Conservation (phyloP, 2,329 filamentous ascomycete species). For the Bisporella sp. region DNA sequence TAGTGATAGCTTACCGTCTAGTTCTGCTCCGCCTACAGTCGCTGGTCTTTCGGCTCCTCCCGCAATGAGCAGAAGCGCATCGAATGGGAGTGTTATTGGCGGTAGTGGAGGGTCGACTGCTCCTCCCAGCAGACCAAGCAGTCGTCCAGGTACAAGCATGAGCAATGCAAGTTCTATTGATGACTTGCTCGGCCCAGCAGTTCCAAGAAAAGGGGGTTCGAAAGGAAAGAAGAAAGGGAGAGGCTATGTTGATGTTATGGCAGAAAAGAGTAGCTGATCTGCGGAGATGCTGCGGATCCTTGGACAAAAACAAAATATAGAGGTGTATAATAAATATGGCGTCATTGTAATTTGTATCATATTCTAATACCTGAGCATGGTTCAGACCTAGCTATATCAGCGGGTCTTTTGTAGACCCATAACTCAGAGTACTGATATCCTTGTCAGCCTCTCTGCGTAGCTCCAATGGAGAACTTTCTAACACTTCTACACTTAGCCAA, state of each 20-base stretch:
- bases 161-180: conserved; percentile 94
- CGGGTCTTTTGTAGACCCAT: no score
- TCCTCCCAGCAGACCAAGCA: conserved; percentile 63
- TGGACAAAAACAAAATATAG: no score
- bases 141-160: conserved; percentile 71
- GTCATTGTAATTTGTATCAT: no score
- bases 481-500: no score
- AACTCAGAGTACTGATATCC: no score
- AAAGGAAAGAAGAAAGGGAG: conserved; percentile 76
- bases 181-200: conserved; percentile 73
- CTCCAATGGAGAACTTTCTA: no score
- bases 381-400: no score
- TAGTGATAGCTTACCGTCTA: neutral
- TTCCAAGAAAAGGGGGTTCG: conserved; percentile 48
- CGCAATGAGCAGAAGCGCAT: conserved; percentile 18
- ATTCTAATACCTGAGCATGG: no score
- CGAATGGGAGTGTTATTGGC: conserved; percentile 17
- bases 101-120: conserved; percentile 17
- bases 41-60: conserved; percentile 10
- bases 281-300: no score
- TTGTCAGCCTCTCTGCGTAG: no score
- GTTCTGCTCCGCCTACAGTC: neutral
- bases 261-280: conserved; percentile 12
- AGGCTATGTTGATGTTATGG: conserved; percentile 95
- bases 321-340: no score